These are phyloP conservation scores for Globisporangium viniferum DNA, from an alignment of 352 stramenopile genomes.

Conservation along the genomic window DNA sequence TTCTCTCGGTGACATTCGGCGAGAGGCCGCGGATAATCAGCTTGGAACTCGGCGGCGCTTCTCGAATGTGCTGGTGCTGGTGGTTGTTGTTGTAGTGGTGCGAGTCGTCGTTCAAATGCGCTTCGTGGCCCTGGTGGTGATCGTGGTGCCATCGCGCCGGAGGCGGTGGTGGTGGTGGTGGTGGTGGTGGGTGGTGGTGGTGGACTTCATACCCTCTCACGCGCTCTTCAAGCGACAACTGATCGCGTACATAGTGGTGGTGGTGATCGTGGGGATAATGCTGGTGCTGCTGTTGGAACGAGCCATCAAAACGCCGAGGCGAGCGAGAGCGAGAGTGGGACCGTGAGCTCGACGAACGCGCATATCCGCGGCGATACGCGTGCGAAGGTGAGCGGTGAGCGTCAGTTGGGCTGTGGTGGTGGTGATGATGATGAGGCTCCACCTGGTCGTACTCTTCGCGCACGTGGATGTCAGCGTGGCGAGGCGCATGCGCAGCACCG, in stretches of 20 bases:
- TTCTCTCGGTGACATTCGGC: conserved; percentile 52
- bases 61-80: conserved; percentile 4
- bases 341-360: background rate
- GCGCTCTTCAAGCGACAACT: background rate
- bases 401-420: background rate
- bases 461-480: background rate
- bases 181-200: background rate
- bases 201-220: background rate
- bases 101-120: background rate
- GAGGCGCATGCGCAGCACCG: background rate
- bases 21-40: conserved; percentile 61
- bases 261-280: background rate
- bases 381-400: background rate
- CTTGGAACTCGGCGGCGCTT: conserved; percentile 45
- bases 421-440: background rate
- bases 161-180: background rate
- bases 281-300: background rate
- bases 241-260: background rate
- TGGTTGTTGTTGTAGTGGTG: background rate
- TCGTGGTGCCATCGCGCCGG: background rate
- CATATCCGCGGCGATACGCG: background rate
- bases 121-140: background rate
- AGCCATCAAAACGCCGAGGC: background rate
- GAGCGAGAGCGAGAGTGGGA: conserved; percentile 10
- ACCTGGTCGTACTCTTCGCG: background rate